These are phyloP conservation scores for Candida pseudoviswanathii DNA, from an alignment of 1,139 yeast species.

Conservation along the genomic window DNA sequence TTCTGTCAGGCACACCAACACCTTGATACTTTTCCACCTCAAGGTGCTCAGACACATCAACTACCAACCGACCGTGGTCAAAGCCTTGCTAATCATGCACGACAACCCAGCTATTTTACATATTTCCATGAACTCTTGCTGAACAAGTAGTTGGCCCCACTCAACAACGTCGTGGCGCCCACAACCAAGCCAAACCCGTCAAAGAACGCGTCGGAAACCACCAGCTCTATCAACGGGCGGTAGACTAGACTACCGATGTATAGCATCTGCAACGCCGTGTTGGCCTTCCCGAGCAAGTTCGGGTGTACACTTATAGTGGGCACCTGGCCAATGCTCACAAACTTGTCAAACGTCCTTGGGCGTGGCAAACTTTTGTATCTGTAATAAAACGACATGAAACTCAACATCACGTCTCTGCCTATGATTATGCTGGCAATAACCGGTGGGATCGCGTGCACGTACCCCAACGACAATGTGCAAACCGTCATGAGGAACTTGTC, in stretches of 20 bases:
- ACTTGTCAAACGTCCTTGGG: slow-evolving; percentile 73
- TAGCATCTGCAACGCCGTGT: slow-evolving; percentile 90
- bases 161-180: slow-evolving; percentile 72
- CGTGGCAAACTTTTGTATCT: slow-evolving; percentile 74
- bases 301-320: slow-evolving; percentile 92
- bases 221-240: slow-evolving; percentile 56
- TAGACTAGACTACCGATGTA: slow-evolving; percentile 78
- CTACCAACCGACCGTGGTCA: slow-evolving; percentile 9
- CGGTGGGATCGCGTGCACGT: slow-evolving; percentile 65
- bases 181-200: slow-evolving; percentile 45
- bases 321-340: slow-evolving; percentile 49
- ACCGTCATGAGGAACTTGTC: slow-evolving; percentile 90
- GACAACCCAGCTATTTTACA: slow-evolving; percentile 17
- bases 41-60: slow-evolving; percentile 9
- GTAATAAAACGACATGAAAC: slow-evolving; percentile 72
- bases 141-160: slow-evolving; percentile 78
- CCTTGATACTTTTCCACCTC: slow-evolving; percentile 8
- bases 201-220: slow-evolving; percentile 13
- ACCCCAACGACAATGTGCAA: slow-evolving; percentile 76
- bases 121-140: slow-evolving; percentile 64
- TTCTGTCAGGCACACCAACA: slow-evolving; percentile 1
- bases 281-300: slow-evolving; percentile 80
- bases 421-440: slow-evolving; percentile 73
- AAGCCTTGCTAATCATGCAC: slow-evolving; percentile 13
- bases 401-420: slow-evolving; percentile 82